Conservation (phyloP, 2,329 filamentous ascomycete species). For the Hirsutella thompsonii region DNA sequence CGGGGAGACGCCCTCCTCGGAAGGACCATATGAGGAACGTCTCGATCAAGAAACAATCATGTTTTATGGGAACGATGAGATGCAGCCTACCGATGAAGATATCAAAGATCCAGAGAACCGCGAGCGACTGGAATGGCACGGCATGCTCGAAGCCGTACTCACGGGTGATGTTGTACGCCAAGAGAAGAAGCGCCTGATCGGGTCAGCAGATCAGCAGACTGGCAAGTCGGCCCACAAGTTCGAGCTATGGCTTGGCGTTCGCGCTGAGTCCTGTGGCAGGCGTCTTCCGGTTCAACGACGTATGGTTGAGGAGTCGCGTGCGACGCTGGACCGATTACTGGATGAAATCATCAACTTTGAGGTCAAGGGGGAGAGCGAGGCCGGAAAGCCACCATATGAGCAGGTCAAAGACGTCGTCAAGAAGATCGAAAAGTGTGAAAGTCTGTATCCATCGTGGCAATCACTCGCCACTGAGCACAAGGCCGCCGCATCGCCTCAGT, state of each 20-base stretch:
- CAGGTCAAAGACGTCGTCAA: constrained; percentile 83
- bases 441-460: constrained; percentile 68
- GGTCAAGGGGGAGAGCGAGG: constrained; percentile 86
- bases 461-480: constrained; percentile 66
- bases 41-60: constrained; percentile 89
- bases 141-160: constrained; percentile 89
- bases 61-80: constrained; percentile 82
- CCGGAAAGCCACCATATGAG: constrained; percentile 72
- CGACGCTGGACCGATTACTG: constrained; percentile 58
- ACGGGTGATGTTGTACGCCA: constrained; percentile 96
- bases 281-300: constrained; percentile 74
- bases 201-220: constrained; percentile 48
- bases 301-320: constrained; percentile 74
- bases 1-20: constrained; percentile 79
- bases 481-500: constrained; percentile 61
- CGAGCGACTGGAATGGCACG: constrained; percentile 92
- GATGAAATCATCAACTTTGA: constrained; percentile 88
- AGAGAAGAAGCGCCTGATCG: constrained; percentile 91
- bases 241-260: constrained; percentile 79
- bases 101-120: constrained; percentile 76
- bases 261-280: constrained; percentile 72
- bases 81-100: constrained; percentile 82
- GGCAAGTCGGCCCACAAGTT: constrained; percentile 57
- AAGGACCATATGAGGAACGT: constrained; percentile 70
- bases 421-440: constrained; percentile 83